Percentiles rank a stretch among this genome's conserved stretches.
These are phyloP conservation scores for Lipomyces chichibuensis DNA, from an alignment of 805 yeast genomes.

Conservation along the genomic window DNA sequence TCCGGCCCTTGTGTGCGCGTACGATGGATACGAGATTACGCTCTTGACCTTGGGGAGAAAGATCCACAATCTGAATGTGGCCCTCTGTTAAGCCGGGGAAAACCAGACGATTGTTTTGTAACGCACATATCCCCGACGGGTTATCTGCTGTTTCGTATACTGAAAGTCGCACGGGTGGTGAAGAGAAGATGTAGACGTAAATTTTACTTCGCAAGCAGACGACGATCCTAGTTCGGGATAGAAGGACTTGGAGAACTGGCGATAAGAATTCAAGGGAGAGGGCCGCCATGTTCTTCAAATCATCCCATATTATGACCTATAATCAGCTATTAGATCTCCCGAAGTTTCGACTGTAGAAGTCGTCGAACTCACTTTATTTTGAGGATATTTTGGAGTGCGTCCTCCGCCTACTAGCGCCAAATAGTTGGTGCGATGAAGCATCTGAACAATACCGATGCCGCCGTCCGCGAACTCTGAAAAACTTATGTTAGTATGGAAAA, in stretches of 20 bases:
- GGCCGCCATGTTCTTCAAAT: constrained; percentile 73
- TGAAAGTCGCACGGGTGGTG: constrained; percentile 71
- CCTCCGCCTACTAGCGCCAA: constrained; percentile 92
- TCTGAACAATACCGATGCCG: constrained; percentile 76
- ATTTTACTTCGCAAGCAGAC: constrained; percentile 71
- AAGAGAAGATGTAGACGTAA: constrained; percentile 74
- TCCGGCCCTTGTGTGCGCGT: constrained; percentile 72
- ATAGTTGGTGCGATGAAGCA: constrained; percentile 90
- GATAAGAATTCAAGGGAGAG: constrained; percentile 73
- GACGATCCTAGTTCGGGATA: constrained; percentile 75
- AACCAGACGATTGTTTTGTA: constrained; percentile 59
- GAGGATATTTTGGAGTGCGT: constrained; percentile 71
- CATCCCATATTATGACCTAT: constrained; percentile 84
- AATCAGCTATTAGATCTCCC: neutral
- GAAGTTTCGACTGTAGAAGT: neutral
- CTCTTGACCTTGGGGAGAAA: constrained; percentile 66
- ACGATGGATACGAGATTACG: constrained; percentile 67
- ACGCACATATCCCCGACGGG: constrained; percentile 64
- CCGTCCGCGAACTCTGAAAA: constrained; percentile 45
- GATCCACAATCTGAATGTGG: constrained; percentile 78
- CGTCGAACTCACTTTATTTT: constrained; percentile 54
- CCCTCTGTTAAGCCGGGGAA: constrained; percentile 78
- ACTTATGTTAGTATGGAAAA: neutral
- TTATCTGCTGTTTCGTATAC: constrained; percentile 68
- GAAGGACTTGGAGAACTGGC: constrained; percentile 70